Evolutionary conservation across 768 basidiomycete species (phyloP), one percentile per base, ranked within the genome.

Genomic region (Calocera viscosa): DNA sequence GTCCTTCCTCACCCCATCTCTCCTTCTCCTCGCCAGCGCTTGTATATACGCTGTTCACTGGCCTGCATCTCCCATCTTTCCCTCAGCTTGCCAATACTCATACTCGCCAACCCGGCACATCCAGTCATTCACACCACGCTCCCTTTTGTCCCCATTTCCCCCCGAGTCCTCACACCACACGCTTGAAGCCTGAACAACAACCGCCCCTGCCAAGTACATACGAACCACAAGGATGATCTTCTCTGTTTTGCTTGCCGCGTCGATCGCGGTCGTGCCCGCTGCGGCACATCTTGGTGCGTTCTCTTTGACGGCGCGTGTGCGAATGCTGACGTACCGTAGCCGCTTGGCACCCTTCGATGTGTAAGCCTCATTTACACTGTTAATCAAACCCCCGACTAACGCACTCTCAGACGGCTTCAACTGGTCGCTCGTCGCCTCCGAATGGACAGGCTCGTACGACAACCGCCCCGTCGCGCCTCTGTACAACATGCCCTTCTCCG

Each of bases 391-490:
- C 24, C n/a, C 5, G 2, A 26, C 53, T 60, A 7, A 60, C 30
- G 53, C 2, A 28, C 30, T 22, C 22, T 5, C 53, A 60, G 53
- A 28, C 30, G 53, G 53, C 53, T 60, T 60, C 30, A 60, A 60
- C 53, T 60, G 53, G 53, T 3, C 34, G 7, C 40, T 64, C 35
- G 12, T 7, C 28, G 19, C 35, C 30, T 38, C 19, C 35, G 2
- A 2, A 2, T 24, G 24, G 26, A 49, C 24, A 26, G 65, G 14
- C 28, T 19, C 28, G 66, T 49, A 86, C 73, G 86, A 87, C 71
- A 87, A 88, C 73, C 82, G 86, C 1, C 86, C 87, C 32, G 84
- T 79, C 12, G 68, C 71, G 0, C 80, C 81, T 1, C 76, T 81
- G 22, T 41, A 67, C 63, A 72, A 67, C 77, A 75, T 66, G 73